Conservation (phyloP, 140 eudicot species). For the Ambrosia hybrid region DNA sequence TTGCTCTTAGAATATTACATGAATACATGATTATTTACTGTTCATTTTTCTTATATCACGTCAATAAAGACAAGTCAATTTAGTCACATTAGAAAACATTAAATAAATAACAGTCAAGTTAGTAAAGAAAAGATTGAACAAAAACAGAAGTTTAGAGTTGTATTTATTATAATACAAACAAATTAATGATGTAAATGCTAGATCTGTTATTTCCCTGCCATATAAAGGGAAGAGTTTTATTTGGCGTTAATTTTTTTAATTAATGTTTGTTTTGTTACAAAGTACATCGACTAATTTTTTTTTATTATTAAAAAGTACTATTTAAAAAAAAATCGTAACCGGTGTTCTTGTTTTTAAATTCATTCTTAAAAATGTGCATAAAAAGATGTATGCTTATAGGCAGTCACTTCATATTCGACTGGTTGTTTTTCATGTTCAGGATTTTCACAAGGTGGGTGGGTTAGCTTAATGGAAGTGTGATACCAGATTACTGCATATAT, state of each 20-base stretch:
- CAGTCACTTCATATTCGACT: neutral
- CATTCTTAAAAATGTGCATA: neutral
- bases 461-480: constrained; percentile 30
- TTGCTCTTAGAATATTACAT: neutral
- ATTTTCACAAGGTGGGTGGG: constrained; percentile 17
- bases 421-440: constrained; percentile 24
- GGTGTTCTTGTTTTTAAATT: neutral
- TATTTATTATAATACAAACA: constrained; percentile 3
- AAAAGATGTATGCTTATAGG: neutral
- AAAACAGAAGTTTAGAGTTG: neutral
- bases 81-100: neutral
- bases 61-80: constrained; percentile 7
- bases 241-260: neutral
- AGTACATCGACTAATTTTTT: neutral
- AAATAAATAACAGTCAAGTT: neutral
- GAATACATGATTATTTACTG: neutral
- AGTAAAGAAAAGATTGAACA: constrained; percentile 7
- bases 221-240: neutral
- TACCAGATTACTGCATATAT: constrained; percentile 15
- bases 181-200: constrained; percentile 1
- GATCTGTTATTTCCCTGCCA: neutral
- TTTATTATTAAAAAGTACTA: too few relatives aligned
- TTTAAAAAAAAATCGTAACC: neutral
- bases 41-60: neutral
- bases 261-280: neutral